phyloP scores from a whole-genome alignment of 2,329 filamentous ascomycete species.

The Amauroascus niger region DNA sequence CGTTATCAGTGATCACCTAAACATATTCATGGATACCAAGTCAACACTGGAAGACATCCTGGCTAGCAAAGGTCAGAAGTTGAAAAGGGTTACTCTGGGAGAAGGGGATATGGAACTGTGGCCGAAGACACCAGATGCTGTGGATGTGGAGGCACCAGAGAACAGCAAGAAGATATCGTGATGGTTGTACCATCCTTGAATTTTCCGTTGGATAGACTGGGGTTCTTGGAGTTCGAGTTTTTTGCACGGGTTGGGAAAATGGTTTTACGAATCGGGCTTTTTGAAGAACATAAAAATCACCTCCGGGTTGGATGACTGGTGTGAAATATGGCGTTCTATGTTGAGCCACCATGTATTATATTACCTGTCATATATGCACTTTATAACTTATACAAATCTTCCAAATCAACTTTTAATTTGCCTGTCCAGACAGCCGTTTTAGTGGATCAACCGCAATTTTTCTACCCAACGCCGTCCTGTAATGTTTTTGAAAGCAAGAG shows the following conservation, averaged over 20 bases:
- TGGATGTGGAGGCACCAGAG: background rate
- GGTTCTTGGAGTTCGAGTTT: background rate
- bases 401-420: background rate
- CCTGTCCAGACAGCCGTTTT: background rate
- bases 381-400: background rate
- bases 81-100: constrained; percentile 67
- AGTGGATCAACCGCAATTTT: background rate
- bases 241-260: too few relatives aligned
- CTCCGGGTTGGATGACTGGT: background rate
- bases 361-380: background rate
- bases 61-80: constrained; percentile 49
- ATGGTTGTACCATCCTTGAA: background rate
- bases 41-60: constrained; percentile 38
- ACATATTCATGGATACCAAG: constrained; percentile 42
- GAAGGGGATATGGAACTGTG: constrained; percentile 90
- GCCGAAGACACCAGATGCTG: constrained; percentile 47
- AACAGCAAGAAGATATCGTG: background rate
- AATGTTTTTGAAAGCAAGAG: background rate
- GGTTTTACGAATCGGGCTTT: background rate
- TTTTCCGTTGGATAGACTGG: background rate
- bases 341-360: background rate
- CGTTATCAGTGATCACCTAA: constrained; percentile 82
- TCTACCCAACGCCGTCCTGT: background rate
- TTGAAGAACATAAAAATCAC: background rate
- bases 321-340: background rate